A percentile compares a stretch with the other conserved stretches of the same genome.
Evolutionary conservation across 805 yeast species (phyloP).

Genomic region (Ogataea saltuana): DNA sequence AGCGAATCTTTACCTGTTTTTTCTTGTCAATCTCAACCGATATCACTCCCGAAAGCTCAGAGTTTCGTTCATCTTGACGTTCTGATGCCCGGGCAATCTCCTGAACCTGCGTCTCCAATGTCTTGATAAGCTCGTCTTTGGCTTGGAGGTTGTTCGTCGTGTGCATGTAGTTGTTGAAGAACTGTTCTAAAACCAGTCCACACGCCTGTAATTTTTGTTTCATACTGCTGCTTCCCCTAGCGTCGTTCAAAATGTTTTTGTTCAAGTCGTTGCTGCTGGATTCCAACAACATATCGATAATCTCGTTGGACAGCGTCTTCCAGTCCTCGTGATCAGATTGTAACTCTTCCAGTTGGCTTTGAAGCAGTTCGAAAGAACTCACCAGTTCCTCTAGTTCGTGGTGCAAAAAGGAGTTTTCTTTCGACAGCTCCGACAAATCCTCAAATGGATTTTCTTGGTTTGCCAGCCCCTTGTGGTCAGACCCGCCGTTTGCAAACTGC

Average conservation of each 20-base stretch:
- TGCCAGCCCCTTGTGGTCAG: neutral
- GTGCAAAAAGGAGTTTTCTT: constrained; percentile 10
- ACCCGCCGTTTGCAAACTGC: constrained; percentile 12
- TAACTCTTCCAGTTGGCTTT: constrained; percentile 19
- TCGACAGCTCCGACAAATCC: neutral
- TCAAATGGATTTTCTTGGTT: neutral
- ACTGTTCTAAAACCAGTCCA: constrained; percentile 4
- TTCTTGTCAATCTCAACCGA: constrained; percentile 7
- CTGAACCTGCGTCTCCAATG: neutral
- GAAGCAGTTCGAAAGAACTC: constrained; percentile 18
- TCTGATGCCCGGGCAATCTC: no score
- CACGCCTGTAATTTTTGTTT: constrained; percentile 12
- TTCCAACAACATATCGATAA: constrained; percentile 12
- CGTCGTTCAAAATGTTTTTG: neutral
- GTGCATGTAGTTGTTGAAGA: neutral
- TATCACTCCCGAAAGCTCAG: constrained; percentile 2
- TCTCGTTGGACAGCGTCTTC: constrained; percentile 14
- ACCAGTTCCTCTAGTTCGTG: constrained; percentile 24
- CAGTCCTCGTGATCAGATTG: constrained; percentile 21
- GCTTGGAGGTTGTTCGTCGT: neutral
- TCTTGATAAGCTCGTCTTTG: neutral
- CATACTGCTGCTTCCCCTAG: constrained; percentile 4
- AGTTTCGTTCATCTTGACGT: neutral
- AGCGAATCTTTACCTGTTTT: constrained; percentile 2
- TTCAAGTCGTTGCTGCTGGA: neutral